Evolutionary conservation across 2,329 filamentous ascomycete species (phyloP).

Genomic region (Trichoderma atroviride): DNA sequence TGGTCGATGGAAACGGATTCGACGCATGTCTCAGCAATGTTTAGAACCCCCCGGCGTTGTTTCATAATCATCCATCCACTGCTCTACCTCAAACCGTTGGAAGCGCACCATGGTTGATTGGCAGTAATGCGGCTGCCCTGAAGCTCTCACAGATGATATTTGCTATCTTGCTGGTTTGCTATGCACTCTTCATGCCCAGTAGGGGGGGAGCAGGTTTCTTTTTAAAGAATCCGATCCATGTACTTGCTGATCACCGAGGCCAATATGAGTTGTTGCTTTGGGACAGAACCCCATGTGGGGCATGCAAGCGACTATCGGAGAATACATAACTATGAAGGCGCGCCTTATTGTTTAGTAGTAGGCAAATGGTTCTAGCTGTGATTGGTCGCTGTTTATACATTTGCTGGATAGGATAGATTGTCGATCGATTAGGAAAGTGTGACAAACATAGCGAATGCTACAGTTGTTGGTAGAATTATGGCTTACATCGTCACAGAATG

Average conservation of each 20-base stretch:
- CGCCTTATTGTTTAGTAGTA: constrained; percentile 6
- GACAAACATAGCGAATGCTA: too few relatives aligned
- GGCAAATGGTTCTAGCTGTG: neutral
- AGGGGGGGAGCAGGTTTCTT: neutral
- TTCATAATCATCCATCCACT: constrained; percentile 68
- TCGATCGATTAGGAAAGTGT: neutral
- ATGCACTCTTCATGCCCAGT: neutral
- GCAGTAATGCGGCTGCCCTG: neutral
- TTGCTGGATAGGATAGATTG: neutral
- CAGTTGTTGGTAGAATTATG: too few relatives aligned
- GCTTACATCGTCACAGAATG: too few relatives aligned
- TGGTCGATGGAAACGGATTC: constrained; percentile 74
- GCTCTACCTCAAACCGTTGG: constrained; percentile 68
- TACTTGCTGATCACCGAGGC: neutral
- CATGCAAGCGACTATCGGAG: constrained; percentile 5
- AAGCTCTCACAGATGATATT: neutral
- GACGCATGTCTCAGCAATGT: constrained; percentile 79
- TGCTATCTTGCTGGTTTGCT: neutral
- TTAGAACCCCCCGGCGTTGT: constrained; percentile 58
- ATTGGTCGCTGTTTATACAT: neutral
- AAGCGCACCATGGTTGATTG: constrained; percentile 56
- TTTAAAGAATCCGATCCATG: neutral
- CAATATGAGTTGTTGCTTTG: neutral
- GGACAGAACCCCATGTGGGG: neutral
- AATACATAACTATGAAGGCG: constrained; percentile 1